phyloP scores from a whole-genome alignment of 169 alveolate species.

The Plasmodium cynomolgi region DNA sequence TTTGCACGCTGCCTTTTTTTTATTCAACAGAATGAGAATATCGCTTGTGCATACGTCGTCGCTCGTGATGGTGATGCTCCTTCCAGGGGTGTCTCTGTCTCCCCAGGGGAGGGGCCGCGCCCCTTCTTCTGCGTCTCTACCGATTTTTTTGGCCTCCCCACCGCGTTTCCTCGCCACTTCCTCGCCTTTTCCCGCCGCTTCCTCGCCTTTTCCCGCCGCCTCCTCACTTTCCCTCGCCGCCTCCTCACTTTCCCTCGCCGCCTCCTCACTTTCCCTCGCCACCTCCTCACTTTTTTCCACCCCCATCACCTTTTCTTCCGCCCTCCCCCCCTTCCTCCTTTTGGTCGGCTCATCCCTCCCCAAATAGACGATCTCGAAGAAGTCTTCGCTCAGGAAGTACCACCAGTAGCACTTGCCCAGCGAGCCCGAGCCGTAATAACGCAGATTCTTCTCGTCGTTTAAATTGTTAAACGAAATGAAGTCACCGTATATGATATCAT shows the following conservation, averaged over 20 bases:
- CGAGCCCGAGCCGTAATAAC: conserved; percentile 15
- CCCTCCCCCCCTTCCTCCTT: background rate
- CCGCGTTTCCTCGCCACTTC: background rate
- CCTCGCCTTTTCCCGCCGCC: background rate
- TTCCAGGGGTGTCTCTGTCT: background rate
- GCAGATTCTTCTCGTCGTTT: conserved; percentile 28
- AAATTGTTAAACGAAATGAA: conserved; percentile 37
- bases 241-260: background rate
- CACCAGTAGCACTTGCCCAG: conserved; percentile 31
- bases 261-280: too few relatives aligned
- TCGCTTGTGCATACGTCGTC: conserved; percentile 32
- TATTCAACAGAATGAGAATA: conserved; percentile 36
- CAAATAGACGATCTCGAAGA: conserved; percentile 38
- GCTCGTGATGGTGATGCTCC: background rate
- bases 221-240: background rate
- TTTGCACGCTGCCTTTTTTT: conserved; percentile 17
- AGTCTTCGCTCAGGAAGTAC: conserved; percentile 49
- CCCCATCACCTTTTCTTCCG: background rate
- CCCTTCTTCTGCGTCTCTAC: background rate
- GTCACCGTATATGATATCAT: background rate
- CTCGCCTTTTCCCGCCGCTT: background rate
- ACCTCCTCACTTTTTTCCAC: background rate
- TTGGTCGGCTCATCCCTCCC: background rate
- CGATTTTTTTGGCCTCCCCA: background rate
- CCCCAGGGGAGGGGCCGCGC: background rate